Evolutionary conservation across 2,329 filamentous ascomycete genomes (phyloP).

Genomic region (Fusarium luffae): DNA sequence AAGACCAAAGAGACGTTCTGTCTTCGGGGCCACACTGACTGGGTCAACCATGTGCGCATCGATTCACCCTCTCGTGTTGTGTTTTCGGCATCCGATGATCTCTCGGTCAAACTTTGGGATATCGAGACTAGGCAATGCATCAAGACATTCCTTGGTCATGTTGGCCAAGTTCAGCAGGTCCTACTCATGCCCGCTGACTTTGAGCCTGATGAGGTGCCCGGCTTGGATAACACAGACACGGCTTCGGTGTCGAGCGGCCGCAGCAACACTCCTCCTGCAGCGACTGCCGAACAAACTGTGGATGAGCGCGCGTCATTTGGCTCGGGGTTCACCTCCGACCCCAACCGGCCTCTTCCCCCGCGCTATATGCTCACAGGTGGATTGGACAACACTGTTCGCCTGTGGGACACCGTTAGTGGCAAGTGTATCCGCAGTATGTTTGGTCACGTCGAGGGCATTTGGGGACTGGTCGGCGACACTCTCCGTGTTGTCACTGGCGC

Average conservation of each 20-base stretch:
- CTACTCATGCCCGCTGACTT: constrained; percentile 86
- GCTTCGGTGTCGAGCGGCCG: constrained; percentile 61
- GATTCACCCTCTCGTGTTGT: constrained; percentile 85
- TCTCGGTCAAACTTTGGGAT: constrained; percentile 92
- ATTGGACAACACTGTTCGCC: constrained; percentile 87
- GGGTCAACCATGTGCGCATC: constrained; percentile 95
- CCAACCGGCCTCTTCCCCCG: constrained; percentile 77
- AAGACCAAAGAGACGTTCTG: constrained; percentile 82
- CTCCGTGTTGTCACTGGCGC: constrained; percentile 88
- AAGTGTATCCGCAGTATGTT: constrained; percentile 93
- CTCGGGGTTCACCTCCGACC: constrained; percentile 69
- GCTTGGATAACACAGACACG: constrained; percentile 65
- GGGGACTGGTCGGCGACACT: constrained; percentile 90
- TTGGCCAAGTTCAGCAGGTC: constrained; percentile 94
- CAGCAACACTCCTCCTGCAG: constrained; percentile 54
- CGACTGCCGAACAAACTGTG: constrained; percentile 47
- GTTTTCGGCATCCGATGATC: constrained; percentile 93
- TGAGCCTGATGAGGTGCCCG: constrained; percentile 77
- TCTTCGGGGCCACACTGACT: constrained; percentile 87
- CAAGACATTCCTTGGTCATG: constrained; percentile 83
- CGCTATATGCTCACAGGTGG: constrained; percentile 94
- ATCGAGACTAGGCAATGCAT: constrained; percentile 85
- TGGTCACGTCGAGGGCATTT: constrained; percentile 95
- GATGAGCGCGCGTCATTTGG: constrained; percentile 68
- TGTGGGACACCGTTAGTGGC: constrained; percentile 89